Percentiles rank a stretch among this genome's conserved stretches.
Conservation (phyloP, 805 yeast species). For the Barnettozyma sucrosica region DNA sequence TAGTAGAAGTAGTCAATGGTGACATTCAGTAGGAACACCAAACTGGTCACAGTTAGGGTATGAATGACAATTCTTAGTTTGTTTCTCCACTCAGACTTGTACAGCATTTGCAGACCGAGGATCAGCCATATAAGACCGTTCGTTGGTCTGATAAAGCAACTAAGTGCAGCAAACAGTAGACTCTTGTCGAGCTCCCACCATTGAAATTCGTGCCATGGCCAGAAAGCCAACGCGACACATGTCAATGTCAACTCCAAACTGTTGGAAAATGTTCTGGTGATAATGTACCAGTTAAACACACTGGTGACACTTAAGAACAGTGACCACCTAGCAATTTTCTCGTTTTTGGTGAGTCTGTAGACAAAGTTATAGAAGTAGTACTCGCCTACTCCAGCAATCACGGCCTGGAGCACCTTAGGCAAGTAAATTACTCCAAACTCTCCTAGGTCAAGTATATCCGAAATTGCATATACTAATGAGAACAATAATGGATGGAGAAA, state of each 20-base stretch:
- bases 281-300: constrained; percentile 76
- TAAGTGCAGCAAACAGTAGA: constrained; percentile 47
- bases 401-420: constrained; percentile 69
- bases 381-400: constrained; percentile 71
- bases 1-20: constrained; percentile 58
- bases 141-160: constrained; percentile 80
- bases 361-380: constrained; percentile 47
- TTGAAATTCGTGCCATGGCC: constrained; percentile 55
- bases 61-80: constrained; percentile 17
- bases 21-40: constrained; percentile 34
- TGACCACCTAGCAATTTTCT: constrained; percentile 34
- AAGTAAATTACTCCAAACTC: constrained; percentile 37
- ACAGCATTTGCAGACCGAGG: constrained; percentile 38
- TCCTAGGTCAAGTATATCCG: constrained; percentile 29
- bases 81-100: constrained; percentile 8
- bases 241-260: constrained; percentile 73
- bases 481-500: constrained; percentile 76
- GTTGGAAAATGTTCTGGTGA: constrained; percentile 82
- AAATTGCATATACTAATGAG: constrained; percentile 36
- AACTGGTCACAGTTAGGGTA: constrained; percentile 17
- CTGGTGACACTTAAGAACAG: constrained; percentile 50
- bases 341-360: constrained; percentile 28
- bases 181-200: constrained; percentile 28
- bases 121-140: constrained; percentile 71
- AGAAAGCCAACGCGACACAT: constrained; percentile 54